Base-by-base conservation (phyloP, 2,329 filamentous ascomycete genomes). In the Ilyonectria destructans region DNA sequence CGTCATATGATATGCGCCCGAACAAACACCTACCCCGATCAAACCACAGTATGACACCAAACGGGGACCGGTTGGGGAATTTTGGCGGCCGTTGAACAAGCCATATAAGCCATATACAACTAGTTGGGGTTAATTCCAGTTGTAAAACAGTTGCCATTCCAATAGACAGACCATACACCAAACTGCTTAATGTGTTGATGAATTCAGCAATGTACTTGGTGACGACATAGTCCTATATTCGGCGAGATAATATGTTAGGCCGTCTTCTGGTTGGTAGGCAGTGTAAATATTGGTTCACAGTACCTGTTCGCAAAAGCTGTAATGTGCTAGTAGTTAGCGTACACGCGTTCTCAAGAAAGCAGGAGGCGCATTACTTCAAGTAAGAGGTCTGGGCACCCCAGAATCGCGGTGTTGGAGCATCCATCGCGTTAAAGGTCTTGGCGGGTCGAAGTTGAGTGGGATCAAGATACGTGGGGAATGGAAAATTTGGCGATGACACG, bases 121-220 rank as follows among this genome's bases (percentile, higher is more conserved):
- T 83, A 58, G 12, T 7, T 5, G n/a, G 26, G 26, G 46, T 66
- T 23, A 75, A n/a, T 9, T 48, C 59, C 26, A 67, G 33, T 65
- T 43, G 21, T 19, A 21, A 6, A 43, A 17, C 26, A 6, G 12
- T 13, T 0, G 37, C 2, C 2, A 4, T 23, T 15, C 1, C 7
- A 1, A 0, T 3, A 9, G 2, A 72, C 78, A 13, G 13, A 79
- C 78, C 77, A 58, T 80, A 85, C 4, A 79, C 70, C 0, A 82
- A 68, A 60, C 82, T 85, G 62, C 82, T 84, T 2, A 84, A 68
- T 1, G 82, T 84, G 65, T 85, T 85, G 70, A 84, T 80, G 43
- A 85, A 84, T 56, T 85, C 83, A 6, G 82, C 83, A 21, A 84
- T 74, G 35, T 82, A 84, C 21, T 80, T 74, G 9, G 83, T 84